phyloP scores from a whole-genome alignment of 2,329 filamentous ascomycete species.

The Chaetomium sp. region DNA sequence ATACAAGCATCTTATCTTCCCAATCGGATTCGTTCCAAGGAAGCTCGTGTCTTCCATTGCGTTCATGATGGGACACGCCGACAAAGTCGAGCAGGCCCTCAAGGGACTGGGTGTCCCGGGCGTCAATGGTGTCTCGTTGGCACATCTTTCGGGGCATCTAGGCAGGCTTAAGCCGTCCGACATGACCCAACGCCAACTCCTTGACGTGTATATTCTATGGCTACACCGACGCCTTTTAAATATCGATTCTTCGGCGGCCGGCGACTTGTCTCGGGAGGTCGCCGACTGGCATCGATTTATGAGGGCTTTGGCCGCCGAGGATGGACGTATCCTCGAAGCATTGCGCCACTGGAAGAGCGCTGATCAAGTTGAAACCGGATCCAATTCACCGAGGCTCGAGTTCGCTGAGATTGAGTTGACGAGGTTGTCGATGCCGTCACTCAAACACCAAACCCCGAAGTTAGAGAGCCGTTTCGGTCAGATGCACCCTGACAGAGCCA shows the following conservation, averaged over 20 bases:
- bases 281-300: constrained; percentile 18
- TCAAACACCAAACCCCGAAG: not conserved
- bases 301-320: constrained; percentile 7
- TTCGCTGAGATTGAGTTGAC: constrained; percentile 9
- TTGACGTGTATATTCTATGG: constrained; percentile 18
- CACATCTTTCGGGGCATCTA: constrained; percentile 3
- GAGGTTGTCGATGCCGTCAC: not conserved
- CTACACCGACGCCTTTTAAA: constrained; percentile 14
- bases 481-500: constrained; percentile 20
- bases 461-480: not conserved
- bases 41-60: constrained; percentile 8
- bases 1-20: too few species aligned
- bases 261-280: constrained; percentile 9
- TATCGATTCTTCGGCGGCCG: constrained; percentile 11
- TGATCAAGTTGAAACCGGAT: constrained; percentile 4
- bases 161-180: constrained; percentile 2
- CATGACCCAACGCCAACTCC: constrained; percentile 1
- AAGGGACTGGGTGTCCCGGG: constrained; percentile 10
- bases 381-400: constrained; percentile 7
- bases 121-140: constrained; percentile 10
- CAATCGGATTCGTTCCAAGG: not conserved
- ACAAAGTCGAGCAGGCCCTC: constrained; percentile 10
- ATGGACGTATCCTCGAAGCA: constrained; percentile 12
- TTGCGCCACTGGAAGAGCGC: constrained; percentile 16
- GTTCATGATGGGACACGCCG: constrained; percentile 10